Evolutionary conservation across 495 filamentous ascomycete species (phyloP).

Genomic region (Talaromyces thailandensis): DNA sequence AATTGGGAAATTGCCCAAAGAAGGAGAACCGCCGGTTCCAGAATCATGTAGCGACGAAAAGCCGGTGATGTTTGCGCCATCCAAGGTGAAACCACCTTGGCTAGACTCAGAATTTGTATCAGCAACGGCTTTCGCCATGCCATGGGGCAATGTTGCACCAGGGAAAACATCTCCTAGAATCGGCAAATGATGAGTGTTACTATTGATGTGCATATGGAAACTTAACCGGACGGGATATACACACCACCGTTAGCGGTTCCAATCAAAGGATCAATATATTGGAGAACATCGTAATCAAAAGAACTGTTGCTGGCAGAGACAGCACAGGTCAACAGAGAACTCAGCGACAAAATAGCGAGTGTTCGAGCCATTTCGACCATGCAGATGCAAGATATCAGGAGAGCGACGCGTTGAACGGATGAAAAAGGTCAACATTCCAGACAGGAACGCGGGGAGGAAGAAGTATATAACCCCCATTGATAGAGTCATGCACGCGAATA

Average conservation of each 20-base stretch:
- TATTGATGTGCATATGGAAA: neutral
- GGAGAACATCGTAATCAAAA: constrained; percentile 31
- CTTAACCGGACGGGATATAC: neutral
- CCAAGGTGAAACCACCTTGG: constrained; percentile 67
- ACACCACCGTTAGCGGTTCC: constrained; percentile 52
- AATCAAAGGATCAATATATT: constrained; percentile 49
- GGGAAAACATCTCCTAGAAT: constrained; percentile 56
- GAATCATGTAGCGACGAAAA: constrained; percentile 71
- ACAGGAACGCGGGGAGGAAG: neutral
- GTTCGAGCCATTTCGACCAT: constrained; percentile 2
- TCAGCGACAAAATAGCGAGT: constrained; percentile 2
- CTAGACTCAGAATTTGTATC: constrained; percentile 57
- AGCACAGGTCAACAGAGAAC: neutral
- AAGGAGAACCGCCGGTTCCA: constrained; percentile 67
- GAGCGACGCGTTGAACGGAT: neutral
- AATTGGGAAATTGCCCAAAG: constrained; percentile 65
- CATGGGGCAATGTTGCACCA: constrained; percentile 64
- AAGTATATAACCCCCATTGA: neutral
- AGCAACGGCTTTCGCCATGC: constrained; percentile 72
- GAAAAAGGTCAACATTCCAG: neutral
- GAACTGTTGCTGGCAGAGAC: constrained; percentile 3
- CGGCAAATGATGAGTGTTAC: neutral
- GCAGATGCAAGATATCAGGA: neutral
- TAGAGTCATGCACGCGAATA: neutral
- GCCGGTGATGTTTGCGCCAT: constrained; percentile 57